A percentile compares a stretch with the other conserved stretches of the same genome.
phyloP scores from a whole-genome alignment of 2,329 filamentous ascomycete species.

The Curvularia spicifera region DNA sequence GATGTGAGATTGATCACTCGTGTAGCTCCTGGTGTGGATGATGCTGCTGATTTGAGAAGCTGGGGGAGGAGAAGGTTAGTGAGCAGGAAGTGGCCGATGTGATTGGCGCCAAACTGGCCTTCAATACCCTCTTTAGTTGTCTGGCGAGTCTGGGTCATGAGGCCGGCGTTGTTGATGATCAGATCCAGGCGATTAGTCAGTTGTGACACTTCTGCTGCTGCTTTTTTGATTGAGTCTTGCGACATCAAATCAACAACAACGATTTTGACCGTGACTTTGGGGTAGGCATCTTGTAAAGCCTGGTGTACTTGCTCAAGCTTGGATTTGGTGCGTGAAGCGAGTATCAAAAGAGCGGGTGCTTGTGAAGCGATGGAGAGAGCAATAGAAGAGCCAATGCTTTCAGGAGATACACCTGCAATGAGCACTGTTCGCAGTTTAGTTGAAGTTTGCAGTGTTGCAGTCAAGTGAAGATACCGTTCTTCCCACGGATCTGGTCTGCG shows the following conservation, averaged over 20 bases:
- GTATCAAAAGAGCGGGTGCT: constrained; percentile 35
- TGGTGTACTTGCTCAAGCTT: constrained; percentile 53
- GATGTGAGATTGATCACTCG: constrained; percentile 42
- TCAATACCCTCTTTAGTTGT: constrained; percentile 56
- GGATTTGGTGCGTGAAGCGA: constrained; percentile 52
- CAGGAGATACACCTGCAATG: constrained; percentile 44
- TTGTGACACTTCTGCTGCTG: constrained; percentile 40
- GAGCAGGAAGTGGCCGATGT: constrained; percentile 57
- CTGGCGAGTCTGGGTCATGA: constrained; percentile 40
- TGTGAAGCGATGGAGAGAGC: constrained; percentile 39
- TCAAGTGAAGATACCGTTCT: constrained; percentile 25
- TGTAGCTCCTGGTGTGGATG: constrained; percentile 36
- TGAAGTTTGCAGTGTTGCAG: rapidly evolving
- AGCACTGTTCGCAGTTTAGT: constrained; percentile 42
- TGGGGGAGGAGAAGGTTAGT: constrained; percentile 53
- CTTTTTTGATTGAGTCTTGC: constrained; percentile 45
- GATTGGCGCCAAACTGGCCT: constrained; percentile 56
- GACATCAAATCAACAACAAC: constrained; percentile 50
- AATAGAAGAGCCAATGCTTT: constrained; percentile 41
- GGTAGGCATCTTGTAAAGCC: constrained; percentile 38
- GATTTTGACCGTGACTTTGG: constrained; percentile 33
- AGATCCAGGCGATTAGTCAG: constrained; percentile 49
- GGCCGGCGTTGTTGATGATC: constrained; percentile 55
- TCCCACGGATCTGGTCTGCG: constrained; percentile 33
- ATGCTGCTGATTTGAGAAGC: constrained; percentile 43